Base-by-base conservation (phyloP, 768 basidiomycete species). In the Auricularia sp. region DNA sequence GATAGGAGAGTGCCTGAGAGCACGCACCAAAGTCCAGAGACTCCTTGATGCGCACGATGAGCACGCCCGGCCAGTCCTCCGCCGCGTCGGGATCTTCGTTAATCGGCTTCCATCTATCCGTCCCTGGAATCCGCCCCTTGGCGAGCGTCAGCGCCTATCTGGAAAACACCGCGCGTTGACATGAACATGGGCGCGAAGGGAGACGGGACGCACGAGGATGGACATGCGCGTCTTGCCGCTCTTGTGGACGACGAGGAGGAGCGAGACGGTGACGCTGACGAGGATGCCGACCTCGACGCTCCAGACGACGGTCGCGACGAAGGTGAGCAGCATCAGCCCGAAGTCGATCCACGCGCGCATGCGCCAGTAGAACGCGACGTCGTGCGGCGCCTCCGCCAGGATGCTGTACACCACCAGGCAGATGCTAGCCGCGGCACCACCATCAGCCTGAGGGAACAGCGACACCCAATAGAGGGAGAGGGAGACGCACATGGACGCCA, bases 301-400 rank as follows among this genome's bases (percentile, higher is more conserved):
- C 86, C 92, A 94, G 29, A 97, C 74, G 64, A 97, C 85, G 2
- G 93, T 94, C 63, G 92, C 83, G 67, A 87, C 70, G 75, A 98
- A 97, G 0, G 97, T 98, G 62, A 94, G 81, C 24, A 79, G 77
- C 89, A 98, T 94, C 71, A 98, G 83, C 4, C 83, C 77, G 61
- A 96, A 79, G 73, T 98, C 96, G 44, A 85, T 84, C 91, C 92
- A 95, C n/a, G 96, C 91, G n/a, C 83, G 72, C 83, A 97, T 93
- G 70, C 90, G 87, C 85, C 88, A 92, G 71, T 92, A 94, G 73
- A 88, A 97, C 35, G 79, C 69, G 44, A 97, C 77, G 69, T 97
- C 96, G 67, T 95, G 89, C 3, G 95, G 96, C 1, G 87, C 85
- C 75, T 97, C 94, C 0, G 81, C 82, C 21, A 98, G 79, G 45